Conservation (phyloP, 306 rosid genomes). For the Cucurbita ficifolia region DNA sequence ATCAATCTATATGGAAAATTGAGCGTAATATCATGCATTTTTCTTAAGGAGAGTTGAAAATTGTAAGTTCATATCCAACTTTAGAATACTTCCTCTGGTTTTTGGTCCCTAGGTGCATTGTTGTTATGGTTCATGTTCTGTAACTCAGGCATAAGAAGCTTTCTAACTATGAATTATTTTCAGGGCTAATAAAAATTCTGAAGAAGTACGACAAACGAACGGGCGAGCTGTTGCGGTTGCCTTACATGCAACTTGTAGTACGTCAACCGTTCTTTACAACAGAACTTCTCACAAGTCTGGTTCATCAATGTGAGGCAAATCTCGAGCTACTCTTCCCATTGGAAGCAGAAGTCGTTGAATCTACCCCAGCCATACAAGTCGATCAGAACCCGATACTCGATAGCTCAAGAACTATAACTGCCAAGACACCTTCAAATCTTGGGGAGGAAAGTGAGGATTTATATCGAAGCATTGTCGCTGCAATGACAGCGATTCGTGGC, state of each 20-base stretch:
- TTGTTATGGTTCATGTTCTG: not conserved
- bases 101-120: not conserved
- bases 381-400: conserved; percentile 14
- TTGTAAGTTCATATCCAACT: not conserved
- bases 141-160: not conserved
- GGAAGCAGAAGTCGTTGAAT: conserved; percentile 74
- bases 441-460: conserved; percentile 50
- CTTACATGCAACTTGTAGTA: conserved; percentile 71
- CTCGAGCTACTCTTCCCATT: conserved; percentile 86
- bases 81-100: not conserved
- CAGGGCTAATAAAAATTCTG: conserved; percentile 75
- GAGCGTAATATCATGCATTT: not conserved
- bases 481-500: conserved; percentile 68
- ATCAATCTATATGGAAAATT: not conserved
- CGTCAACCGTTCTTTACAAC: conserved; percentile 78
- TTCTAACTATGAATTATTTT: conserved; percentile 4
- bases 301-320: conserved; percentile 73
- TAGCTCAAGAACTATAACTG: conserved; percentile 2
- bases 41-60: not conserved
- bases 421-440: conserved; percentile 34
- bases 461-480: conserved; percentile 77
- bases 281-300: conserved; percentile 68
- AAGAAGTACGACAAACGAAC: conserved; percentile 95
- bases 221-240: conserved; percentile 58
- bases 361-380: conserved; percentile 20